A percentile compares a stretch with the other conserved stretches of the same genome.
These are phyloP conservation scores for Microcyclospora pomicola DNA, from an alignment of 2,329 filamentous ascomycete genomes.

Conservation along the genomic window DNA sequence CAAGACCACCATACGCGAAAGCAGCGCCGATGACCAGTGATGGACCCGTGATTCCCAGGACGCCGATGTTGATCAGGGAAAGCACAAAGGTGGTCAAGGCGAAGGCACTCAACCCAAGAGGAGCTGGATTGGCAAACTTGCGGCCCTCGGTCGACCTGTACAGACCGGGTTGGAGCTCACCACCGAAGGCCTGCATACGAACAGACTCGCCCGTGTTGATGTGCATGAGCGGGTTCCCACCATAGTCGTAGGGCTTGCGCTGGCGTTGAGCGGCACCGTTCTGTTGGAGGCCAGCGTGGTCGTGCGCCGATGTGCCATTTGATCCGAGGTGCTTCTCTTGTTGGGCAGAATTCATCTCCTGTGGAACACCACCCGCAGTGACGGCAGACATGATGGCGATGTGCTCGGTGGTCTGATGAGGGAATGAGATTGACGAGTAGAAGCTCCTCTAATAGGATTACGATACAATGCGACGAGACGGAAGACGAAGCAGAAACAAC, in stretches of 20 bases:
- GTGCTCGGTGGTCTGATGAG: too few relatives aligned
- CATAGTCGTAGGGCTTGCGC: slow-evolving; percentile 35
- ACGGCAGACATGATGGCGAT: too few relatives aligned
- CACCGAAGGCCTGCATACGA: slow-evolving; percentile 36
- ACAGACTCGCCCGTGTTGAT: slow-evolving; percentile 35
- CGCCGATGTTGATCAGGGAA: slow-evolving; percentile 35
- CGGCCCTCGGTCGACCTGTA: slow-evolving; percentile 25
- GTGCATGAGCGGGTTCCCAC: slow-evolving; percentile 39
- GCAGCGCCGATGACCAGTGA: slow-evolving; percentile 36
- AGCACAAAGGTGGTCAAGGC: slow-evolving; percentile 52
- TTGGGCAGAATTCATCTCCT: too few relatives aligned
- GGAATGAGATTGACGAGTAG: too few relatives aligned
- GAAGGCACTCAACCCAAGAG: slow-evolving; percentile 48
- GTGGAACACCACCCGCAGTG: too few relatives aligned
- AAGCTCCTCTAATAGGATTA: too few relatives aligned
- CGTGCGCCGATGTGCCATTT: slow-evolving; percentile 18
- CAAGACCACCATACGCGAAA: slow-evolving; percentile 37
- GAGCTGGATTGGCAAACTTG: slow-evolving; percentile 46
- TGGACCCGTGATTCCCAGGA: slow-evolving; percentile 27
- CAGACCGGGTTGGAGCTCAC: slow-evolving; percentile 39
- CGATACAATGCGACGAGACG: too few relatives aligned
- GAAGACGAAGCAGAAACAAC: too few relatives aligned
- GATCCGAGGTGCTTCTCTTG: not conserved
- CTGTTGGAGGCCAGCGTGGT: slow-evolving; percentile 22
- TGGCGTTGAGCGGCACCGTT: slow-evolving; percentile 7